Percentiles rank a stretch among this genome's conserved stretches.
Conservation (phyloP, 1,284 basidiomycete species). For the Ceratobasidium sp. region DNA sequence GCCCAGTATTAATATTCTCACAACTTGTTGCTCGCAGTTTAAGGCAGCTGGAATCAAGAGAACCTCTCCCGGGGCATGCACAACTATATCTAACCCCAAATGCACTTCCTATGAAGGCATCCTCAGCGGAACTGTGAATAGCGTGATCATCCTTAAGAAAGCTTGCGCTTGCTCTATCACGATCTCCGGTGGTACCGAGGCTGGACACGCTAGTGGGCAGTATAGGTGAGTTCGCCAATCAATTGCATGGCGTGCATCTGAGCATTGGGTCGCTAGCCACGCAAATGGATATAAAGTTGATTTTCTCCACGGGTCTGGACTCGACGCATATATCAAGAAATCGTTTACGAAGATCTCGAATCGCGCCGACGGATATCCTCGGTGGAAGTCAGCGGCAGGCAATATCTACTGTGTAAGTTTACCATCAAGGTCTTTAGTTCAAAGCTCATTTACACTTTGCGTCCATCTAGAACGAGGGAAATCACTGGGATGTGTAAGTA, state of each 20-base stretch:
- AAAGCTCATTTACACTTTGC: not conserved
- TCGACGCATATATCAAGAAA: slow-evolving; percentile 39
- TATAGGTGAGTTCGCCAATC: slow-evolving; percentile 14
- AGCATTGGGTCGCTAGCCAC: slow-evolving; percentile 13
- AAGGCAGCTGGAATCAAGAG: slow-evolving; percentile 15
- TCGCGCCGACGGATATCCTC: slow-evolving; percentile 41
- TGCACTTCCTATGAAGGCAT: slow-evolving; percentile 45
- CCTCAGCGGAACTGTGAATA: slow-evolving; percentile 38
- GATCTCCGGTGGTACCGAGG: slow-evolving; percentile 42
- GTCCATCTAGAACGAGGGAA: slow-evolving; percentile 12
- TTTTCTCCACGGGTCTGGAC: slow-evolving; percentile 10
- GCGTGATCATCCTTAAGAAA: slow-evolving; percentile 34
- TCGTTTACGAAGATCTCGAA: slow-evolving; percentile 32
- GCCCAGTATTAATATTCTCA: not conserved
- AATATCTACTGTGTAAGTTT: slow-evolving; percentile 38
- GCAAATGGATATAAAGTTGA: slow-evolving; percentile 43
- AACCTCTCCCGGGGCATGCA: slow-evolving; percentile 37
- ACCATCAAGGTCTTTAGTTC: not conserved
- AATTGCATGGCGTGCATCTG: not conserved
- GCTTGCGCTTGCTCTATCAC: slow-evolving; percentile 35
- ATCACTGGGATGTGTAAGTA: slow-evolving; percentile 43
- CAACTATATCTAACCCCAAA: slow-evolving; percentile 8
- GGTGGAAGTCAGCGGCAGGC: slow-evolving; percentile 35
- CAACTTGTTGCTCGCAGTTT: slow-evolving; percentile 10
- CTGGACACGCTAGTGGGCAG: slow-evolving; percentile 25